Conservation (phyloP, 306 rosid genomes). For the Heteromeles arbutifolia region DNA sequence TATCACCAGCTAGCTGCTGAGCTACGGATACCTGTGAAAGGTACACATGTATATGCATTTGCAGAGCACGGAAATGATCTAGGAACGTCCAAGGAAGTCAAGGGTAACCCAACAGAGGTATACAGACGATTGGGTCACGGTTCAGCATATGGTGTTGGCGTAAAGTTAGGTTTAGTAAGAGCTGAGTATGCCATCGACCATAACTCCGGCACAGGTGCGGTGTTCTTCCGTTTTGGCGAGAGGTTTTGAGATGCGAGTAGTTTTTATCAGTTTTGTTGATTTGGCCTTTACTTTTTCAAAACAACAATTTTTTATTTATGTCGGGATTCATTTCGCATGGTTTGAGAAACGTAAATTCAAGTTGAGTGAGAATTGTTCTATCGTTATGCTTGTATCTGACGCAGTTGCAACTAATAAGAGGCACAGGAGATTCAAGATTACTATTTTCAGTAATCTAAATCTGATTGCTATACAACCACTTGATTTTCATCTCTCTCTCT, state of each 20-base stretch:
- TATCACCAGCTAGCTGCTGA: slow-evolving; percentile 82
- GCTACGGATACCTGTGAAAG: slow-evolving; percentile 74
- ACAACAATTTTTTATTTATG: background rate
- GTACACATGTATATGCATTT: slow-evolving; percentile 76
- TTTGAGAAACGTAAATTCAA: slow-evolving; percentile 17
- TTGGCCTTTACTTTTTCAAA: slow-evolving; percentile 23
- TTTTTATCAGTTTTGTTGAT: slow-evolving; percentile 18
- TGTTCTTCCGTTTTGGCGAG: slow-evolving; percentile 95
- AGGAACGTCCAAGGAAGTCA: slow-evolving; percentile 82
- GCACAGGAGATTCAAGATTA: background rate
- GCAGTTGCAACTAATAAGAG: background rate
- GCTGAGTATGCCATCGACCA: slow-evolving; percentile 91
- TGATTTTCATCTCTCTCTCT: background rate
- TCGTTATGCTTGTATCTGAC: background rate
- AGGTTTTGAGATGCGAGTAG: slow-evolving; percentile 50
- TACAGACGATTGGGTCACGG: slow-evolving; percentile 89
- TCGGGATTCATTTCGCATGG: slow-evolving; percentile 6
- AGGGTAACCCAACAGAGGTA: slow-evolving; percentile 92
- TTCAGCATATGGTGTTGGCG: slow-evolving; percentile 82
- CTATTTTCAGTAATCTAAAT: background rate
- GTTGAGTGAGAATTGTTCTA: slow-evolving; percentile 10
- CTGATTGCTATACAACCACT: background rate
- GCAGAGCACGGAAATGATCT: slow-evolving; percentile 94
- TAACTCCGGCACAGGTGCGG: slow-evolving; percentile 85
- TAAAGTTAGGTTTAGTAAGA: slow-evolving; percentile 80